Conservation (phyloP, 2,329 filamentous ascomycete genomes). For the Botryotinia globosa region DNA sequence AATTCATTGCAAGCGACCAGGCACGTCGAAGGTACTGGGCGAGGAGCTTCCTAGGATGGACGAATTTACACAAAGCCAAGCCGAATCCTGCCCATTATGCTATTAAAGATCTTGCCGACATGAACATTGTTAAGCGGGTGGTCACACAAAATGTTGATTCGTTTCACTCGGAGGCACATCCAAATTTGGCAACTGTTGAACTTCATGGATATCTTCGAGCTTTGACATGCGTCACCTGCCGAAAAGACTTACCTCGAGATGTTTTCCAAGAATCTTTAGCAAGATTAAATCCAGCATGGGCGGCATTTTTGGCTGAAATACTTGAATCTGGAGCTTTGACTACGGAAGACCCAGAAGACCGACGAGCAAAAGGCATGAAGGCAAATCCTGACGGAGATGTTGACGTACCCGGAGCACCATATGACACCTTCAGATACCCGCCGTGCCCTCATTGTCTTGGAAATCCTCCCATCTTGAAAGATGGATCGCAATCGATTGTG, state of each 20-base stretch:
- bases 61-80: slow-evolving; percentile 70
- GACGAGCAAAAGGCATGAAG: slow-evolving; percentile 66
- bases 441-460: slow-evolving; percentile 78
- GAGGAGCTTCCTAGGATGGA: slow-evolving; percentile 89
- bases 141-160: slow-evolving; percentile 98
- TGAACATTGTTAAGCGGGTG: slow-evolving; percentile 72
- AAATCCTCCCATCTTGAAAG: slow-evolving; percentile 54
- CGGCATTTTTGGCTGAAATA: slow-evolving; percentile 68
- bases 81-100: slow-evolving; percentile 81
- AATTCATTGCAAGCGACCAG: slow-evolving; percentile 64
- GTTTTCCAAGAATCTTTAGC: slow-evolving; percentile 75
- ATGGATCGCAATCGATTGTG: slow-evolving; percentile 57
- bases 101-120: slow-evolving; percentile 64
- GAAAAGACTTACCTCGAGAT: slow-evolving; percentile 65
- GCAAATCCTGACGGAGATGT: slow-evolving; percentile 95
- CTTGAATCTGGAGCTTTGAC: slow-evolving; percentile 71
- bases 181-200: slow-evolving; percentile 71
- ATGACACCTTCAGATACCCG: slow-evolving; percentile 87
- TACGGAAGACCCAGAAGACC: slow-evolving; percentile 71
- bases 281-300: slow-evolving; percentile 82
- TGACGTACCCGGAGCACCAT: slow-evolving; percentile 81
- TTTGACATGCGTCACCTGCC: slow-evolving; percentile 77
- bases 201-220: slow-evolving; percentile 87
- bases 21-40: slow-evolving; percentile 94
- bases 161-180: slow-evolving; percentile 79